Evolutionary conservation across 2,329 filamentous ascomycete genomes (phyloP).

Genomic region (Macrophomina pseudophaseolina): DNA sequence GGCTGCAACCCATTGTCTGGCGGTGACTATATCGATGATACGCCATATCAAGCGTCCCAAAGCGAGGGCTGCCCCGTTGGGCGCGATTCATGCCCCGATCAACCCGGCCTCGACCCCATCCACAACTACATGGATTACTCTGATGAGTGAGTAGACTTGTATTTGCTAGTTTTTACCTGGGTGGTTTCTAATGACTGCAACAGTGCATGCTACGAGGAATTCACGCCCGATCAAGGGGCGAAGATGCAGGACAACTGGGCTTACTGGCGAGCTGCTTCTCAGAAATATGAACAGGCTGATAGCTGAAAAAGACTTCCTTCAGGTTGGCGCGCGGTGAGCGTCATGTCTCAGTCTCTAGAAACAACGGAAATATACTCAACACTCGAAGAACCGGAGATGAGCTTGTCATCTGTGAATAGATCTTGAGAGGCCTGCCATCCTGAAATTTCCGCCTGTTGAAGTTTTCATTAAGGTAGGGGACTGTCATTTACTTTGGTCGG

Average conservation of each 20-base stretch:
- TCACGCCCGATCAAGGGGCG: slow-evolving; percentile 30
- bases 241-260: slow-evolving; percentile 30
- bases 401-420: too few relatives aligned
- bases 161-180: too few relatives aligned
- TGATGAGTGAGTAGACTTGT: slow-evolving; percentile 24
- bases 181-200: slow-evolving; percentile 26
- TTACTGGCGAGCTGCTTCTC: slow-evolving; percentile 29
- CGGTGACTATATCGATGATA: slow-evolving; percentile 39
- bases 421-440: too few relatives aligned
- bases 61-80: slow-evolving; percentile 34
- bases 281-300: not conserved
- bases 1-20: slow-evolving; percentile 31
- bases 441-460: too few relatives aligned
- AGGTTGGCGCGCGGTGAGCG: too few relatives aligned
- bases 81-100: slow-evolving; percentile 36
- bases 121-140: slow-evolving; percentile 45
- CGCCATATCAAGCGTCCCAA: slow-evolving; percentile 32
- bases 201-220: slow-evolving; percentile 31
- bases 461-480: too few relatives aligned
- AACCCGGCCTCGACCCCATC: slow-evolving; percentile 37
- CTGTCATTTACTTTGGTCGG: too few relatives aligned
- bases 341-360: too few relatives aligned
- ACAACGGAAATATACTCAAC: too few relatives aligned
- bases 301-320: too few relatives aligned
- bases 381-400: too few relatives aligned